Conservation (phyloP, 139 green algal species). For the Picochlorum sp. region DNA sequence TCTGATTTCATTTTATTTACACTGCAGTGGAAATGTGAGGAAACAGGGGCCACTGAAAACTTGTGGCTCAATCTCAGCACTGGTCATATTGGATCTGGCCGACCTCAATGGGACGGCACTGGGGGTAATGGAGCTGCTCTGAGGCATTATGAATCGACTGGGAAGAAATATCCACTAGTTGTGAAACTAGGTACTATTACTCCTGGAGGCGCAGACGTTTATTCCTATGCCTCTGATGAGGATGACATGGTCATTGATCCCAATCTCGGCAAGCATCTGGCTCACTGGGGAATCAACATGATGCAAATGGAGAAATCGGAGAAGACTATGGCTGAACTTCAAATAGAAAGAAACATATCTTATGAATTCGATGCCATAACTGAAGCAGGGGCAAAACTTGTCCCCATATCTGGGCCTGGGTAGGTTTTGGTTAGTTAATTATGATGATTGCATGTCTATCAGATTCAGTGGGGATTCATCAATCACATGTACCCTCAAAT, state of each 20-base stretch:
- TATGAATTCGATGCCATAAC: conserved; percentile 91
- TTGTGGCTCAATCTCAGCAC: conserved; percentile 97
- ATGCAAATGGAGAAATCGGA: conserved; percentile 92
- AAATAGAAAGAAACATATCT: conserved; percentile 71
- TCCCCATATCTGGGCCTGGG: conserved; percentile 61
- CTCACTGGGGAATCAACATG: conserved; percentile 98
- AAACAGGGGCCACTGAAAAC: conserved; percentile 83
- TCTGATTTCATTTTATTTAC: not conserved
- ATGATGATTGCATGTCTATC: not conserved
- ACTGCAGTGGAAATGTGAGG: conserved; percentile 79
- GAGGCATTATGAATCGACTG: conserved; percentile 79
- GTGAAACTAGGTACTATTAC: conserved; percentile 96
- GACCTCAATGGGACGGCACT: conserved; percentile 68
- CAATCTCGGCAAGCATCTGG: conserved; percentile 67
- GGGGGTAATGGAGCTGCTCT: conserved; percentile 88
- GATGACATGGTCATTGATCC: conserved; percentile 96
- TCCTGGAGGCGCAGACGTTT: conserved; percentile 79
- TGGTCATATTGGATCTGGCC: conserved; percentile 87
- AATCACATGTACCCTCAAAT: not conserved
- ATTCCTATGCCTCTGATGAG: conserved; percentile 80
- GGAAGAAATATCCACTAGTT: conserved; percentile 78
- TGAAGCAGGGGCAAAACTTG: conserved; percentile 63
- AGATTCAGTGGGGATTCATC: not conserved
- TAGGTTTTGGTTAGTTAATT: conserved; percentile 4
- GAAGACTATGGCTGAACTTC: conserved; percentile 91